Evolutionary conservation across 2,329 filamentous ascomycete genomes (phyloP).

Genomic region (Gaeumannomyces tritici): DNA sequence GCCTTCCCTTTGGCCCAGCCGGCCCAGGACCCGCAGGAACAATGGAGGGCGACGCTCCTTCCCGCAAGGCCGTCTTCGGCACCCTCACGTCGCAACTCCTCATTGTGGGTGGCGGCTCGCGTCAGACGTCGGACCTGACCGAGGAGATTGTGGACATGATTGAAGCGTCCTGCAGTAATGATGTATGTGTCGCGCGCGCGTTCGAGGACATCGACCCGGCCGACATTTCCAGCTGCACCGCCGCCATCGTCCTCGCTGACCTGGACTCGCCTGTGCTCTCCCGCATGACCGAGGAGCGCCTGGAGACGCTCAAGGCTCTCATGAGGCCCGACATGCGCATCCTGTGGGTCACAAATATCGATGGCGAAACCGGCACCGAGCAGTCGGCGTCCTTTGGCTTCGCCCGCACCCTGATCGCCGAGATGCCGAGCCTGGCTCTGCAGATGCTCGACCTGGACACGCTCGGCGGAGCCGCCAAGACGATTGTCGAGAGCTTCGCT

Average conservation of each 20-base stretch:
- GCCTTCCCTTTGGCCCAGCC: slow-evolving; percentile 8
- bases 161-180: slow-evolving; percentile 8
- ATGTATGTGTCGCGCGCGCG: slow-evolving; percentile 8
- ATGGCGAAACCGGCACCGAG: slow-evolving; percentile 13
- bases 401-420: slow-evolving; percentile 19
- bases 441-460: slow-evolving; percentile 21
- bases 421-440: slow-evolving; percentile 19
- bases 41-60: background rate
- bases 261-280: slow-evolving; percentile 23
- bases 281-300: slow-evolving; percentile 20
- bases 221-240: slow-evolving; percentile 15
- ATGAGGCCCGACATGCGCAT: slow-evolving; percentile 18
- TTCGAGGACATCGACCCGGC: slow-evolving; percentile 17
- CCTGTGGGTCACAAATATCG: slow-evolving; percentile 20
- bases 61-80: background rate
- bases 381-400: slow-evolving; percentile 22
- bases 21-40: background rate
- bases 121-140: slow-evolving; percentile 10
- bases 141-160: slow-evolving; percentile 13
- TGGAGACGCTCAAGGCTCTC: slow-evolving; percentile 16
- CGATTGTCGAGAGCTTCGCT: slow-evolving; percentile 13
- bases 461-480: slow-evolving; percentile 2
- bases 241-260: slow-evolving; percentile 25
- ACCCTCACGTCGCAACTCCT: slow-evolving; percentile 14
- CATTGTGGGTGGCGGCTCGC: slow-evolving; percentile 18